Conservation (phyloP, 768 basidiomycete species). For the Naganishia kalamii region DNA sequence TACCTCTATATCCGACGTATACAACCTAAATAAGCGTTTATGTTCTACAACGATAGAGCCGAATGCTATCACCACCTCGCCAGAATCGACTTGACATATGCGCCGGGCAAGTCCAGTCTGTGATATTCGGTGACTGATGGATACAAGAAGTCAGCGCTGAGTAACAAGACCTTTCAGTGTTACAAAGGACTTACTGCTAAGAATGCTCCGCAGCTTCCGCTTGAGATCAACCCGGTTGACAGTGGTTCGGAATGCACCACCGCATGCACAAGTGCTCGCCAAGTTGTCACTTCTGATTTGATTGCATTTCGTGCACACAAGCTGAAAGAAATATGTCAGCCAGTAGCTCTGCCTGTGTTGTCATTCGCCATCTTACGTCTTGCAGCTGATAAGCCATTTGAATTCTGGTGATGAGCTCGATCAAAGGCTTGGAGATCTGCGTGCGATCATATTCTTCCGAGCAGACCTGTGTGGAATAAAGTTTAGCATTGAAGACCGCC, state of each 20-base stretch:
- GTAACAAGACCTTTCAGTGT: no score
- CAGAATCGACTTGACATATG: constrained; percentile 37
- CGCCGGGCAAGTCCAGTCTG: constrained; percentile 37
- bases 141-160: constrained; percentile 7
- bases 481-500: constrained; percentile 13
- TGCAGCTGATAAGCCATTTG: constrained; percentile 76
- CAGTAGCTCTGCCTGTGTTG: not conserved
- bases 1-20: no score
- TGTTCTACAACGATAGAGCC: not conserved
- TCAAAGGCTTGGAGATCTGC: constrained; percentile 76
- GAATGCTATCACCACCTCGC: constrained; percentile 32
- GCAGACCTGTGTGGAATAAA: constrained; percentile 58
- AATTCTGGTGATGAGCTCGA: constrained; percentile 65
- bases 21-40: no score
- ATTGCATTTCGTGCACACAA: constrained; percentile 80
- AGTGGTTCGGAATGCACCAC: constrained; percentile 71
- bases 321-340: constrained; percentile 28
- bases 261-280: constrained; percentile 76
- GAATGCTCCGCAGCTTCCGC: constrained; percentile 68
- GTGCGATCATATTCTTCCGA: constrained; percentile 80
- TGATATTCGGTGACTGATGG: constrained; percentile 43
- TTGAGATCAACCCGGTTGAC: constrained; percentile 66
- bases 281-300: constrained; percentile 86
- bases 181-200: constrained; percentile 49
- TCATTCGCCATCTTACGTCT: constrained; percentile 51